A percentile compares a stretch with the other conserved stretches of the same genome.
These are phyloP conservation scores for Crataegus laevigata DNA, from an alignment of 306 rosid species.

Conservation along the genomic window DNA sequence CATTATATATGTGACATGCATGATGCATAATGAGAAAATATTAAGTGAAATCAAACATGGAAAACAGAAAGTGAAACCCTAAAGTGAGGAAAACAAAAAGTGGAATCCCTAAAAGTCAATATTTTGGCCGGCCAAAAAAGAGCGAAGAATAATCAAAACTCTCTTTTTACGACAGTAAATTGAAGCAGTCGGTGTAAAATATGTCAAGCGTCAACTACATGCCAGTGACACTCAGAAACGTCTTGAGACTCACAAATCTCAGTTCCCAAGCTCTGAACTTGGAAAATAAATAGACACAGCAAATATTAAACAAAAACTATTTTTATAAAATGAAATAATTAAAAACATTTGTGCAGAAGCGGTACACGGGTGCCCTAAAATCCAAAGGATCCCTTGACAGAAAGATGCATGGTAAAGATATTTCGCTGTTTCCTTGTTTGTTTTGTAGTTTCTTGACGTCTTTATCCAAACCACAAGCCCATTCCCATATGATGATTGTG, in stretches of 20 bases:
- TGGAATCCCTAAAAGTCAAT: not conserved
- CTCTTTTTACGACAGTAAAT: not conserved
- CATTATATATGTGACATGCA: too few species aligned
- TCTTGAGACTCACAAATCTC: constrained; percentile 25
- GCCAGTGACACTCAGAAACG: not conserved
- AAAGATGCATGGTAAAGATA: not conserved
- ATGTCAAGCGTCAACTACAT: not conserved
- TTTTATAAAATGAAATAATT: too few species aligned
- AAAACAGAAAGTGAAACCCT: not conserved
- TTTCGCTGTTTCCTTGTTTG: constrained; percentile 10
- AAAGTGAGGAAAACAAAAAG: too few species aligned
- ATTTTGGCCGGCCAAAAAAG: not conserved
- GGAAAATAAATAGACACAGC: not conserved
- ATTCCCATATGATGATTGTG: constrained; percentile 48
- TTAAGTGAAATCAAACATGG: too few species aligned
- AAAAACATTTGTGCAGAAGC: not conserved
- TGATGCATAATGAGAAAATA: too few species aligned
- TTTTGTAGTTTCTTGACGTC: constrained; percentile 34
- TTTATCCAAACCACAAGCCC: constrained; percentile 15
- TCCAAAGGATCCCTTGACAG: not conserved
- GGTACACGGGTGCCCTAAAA: constrained; percentile 8
- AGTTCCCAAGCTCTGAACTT: constrained; percentile 22
- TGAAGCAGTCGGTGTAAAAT: not conserved
- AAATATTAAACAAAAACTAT: not conserved
- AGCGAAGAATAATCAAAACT: not conserved